Evolutionary conservation across 164 flowering plant species (phyloP), one percentile per base, ranked within the genome.

Genomic region (Macadamia tetraphylla): DNA sequence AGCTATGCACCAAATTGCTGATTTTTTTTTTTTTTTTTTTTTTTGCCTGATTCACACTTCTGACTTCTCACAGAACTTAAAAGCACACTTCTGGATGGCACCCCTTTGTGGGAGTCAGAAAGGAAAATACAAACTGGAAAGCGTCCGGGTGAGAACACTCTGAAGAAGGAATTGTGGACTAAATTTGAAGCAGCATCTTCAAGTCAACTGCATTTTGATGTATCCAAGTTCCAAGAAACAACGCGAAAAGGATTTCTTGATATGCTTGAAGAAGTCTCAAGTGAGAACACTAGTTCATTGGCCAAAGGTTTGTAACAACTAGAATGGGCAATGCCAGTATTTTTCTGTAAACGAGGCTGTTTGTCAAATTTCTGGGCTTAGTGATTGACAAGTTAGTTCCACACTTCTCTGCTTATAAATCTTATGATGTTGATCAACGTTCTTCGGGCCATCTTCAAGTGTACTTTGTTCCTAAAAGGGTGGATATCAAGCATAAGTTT

Each of bases 131-230:
- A 63, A 51, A 75, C 23, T 29, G 88, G 91, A 42, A 92, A 84
- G 75, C 81, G 60, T 58, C 87, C 96, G n/a, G 99, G 98, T 48
- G 98, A 95, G 82, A 89, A 82, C 68, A 95, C 99, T 6, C 76
- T 95, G 52, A 95, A 92, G 86, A 90, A 79, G 70, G 99, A 95
- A 71, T 68, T 95, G 7, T 95, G 99, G 99, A 86, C 86, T 15
- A 89, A 58, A 77, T 95, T 95, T 71, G 98, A 92, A 73, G 96
- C 94, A 7, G 96, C 88, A 32, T 73, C 97, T 6, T 67, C 75
- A 4, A 60, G 66, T 74, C 83, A 51, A 18, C 49, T 79, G 61
- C 81, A 42, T 64, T 75, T 76, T 18, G 67, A 75, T 48, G 43
- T 32, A 42, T 67, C 83, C 35, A 59, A 59, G 30, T 31, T 74